Evolutionary conservation across 192 early-diverging fungal species (phyloP), one percentile per base, ranked within the genome.

Genomic region (Coemansia sp.): DNA sequence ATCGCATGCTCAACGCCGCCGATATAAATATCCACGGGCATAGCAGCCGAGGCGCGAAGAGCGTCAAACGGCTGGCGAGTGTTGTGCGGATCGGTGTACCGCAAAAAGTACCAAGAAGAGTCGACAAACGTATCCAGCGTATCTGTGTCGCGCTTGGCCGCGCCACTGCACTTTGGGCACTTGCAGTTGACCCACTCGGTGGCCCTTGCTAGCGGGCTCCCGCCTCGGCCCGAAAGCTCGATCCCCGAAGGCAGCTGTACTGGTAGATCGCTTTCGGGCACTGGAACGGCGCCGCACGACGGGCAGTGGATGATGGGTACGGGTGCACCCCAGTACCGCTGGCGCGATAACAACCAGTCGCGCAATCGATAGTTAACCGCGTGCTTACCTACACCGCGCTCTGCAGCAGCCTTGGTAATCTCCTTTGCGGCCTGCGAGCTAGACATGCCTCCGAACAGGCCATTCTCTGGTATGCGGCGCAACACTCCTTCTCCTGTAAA

Each of bases 41-140:
- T 78, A 7, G 76, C 74, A 0, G 80, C 63, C 7, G 88, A 87
- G 0, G 85, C 88, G 19, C 79, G 78, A 1, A 64, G 75, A 0
- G 78, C 45, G 45, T 80, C 76, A 64, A 91, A 93, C 12, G 86
- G 87, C 31, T 48, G 37, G 0, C n/a, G 14, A 12, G 44, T 57
- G 77, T 95, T 96, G 14, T 90, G 74, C 2, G 94, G 84, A 68
- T 97, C 95, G 0, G 88, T 68, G 67, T 86, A 95, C 51, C 96
- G 85, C 72, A 98, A 78, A 85, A 91, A 98, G 68, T 98, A 98
- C 95, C 95, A 98, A 0, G 96, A 92, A 4, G 94, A 96, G 70
- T 98, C 96, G 8, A 98, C 92, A 87, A 98, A 98, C 3, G 96
- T 98, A 70, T 98, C 96, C 89, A 98, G 95, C 3, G 96, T 97